phyloP scores from a whole-genome alignment of 768 basidiomycete species.

The Phylloporus rhodoxanthus region DNA sequence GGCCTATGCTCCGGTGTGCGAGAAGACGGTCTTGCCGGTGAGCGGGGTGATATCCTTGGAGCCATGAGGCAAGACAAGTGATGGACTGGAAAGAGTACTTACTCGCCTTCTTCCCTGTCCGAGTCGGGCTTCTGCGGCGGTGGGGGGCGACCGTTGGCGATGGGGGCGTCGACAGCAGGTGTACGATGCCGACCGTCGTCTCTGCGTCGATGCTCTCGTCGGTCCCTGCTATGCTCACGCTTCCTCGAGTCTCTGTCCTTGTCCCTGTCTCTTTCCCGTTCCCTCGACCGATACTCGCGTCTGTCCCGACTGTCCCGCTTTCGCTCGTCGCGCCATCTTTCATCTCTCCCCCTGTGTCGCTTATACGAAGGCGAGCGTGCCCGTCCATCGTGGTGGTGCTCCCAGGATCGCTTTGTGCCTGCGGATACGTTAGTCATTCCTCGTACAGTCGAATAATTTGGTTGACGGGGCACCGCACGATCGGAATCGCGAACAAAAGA shows the following conservation, averaged over 20 bases:
- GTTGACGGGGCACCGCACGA: constrained; percentile 82
- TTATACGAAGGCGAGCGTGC: constrained; percentile 33
- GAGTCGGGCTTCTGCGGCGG: constrained; percentile 36
- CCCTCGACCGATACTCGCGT: constrained; percentile 31
- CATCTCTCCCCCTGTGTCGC: constrained; percentile 48
- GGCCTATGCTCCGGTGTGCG: constrained; percentile 19
- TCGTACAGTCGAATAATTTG: constrained; percentile 35
- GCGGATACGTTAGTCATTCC: constrained; percentile 77
- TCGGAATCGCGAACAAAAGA: constrained; percentile 27
- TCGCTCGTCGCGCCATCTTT: constrained; percentile 62
- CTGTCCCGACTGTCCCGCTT: constrained; percentile 37
- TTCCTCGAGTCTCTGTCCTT: constrained; percentile 28
- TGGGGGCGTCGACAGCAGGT: constrained; percentile 6
- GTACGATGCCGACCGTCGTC: constrained; percentile 29
- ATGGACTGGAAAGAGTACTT: constrained; percentile 39
- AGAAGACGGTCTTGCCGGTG: constrained; percentile 24
- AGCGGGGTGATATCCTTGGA: constrained; percentile 60
- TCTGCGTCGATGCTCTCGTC: constrained; percentile 26
- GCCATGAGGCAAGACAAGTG: constrained; percentile 7
- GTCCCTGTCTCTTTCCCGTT: constrained; percentile 25
- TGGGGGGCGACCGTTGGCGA: constrained; percentile 20
- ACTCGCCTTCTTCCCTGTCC: constrained; percentile 92
- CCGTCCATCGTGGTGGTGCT: constrained; percentile 41
- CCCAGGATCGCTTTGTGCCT: constrained; percentile 80
- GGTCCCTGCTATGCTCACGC: constrained; percentile 26